These are phyloP conservation scores for Gaertneriomyces semiglobifer DNA, from an alignment of 192 early-diverging fungal species.

Conservation along the genomic window DNA sequence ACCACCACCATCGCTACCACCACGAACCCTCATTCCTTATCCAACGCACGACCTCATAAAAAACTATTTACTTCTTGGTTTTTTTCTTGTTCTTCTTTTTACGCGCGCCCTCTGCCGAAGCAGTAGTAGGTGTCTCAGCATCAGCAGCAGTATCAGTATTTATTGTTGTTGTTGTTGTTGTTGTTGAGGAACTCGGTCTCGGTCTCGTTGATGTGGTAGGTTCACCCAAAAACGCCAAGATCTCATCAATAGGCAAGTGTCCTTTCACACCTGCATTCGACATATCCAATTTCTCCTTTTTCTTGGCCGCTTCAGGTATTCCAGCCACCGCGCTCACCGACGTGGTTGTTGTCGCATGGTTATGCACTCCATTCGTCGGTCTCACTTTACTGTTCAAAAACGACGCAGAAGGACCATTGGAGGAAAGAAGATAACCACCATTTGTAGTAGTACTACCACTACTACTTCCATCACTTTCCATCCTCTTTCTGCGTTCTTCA, in stretches of 20 bases:
- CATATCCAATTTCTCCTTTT: constrained; percentile 16
- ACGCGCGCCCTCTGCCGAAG: no score
- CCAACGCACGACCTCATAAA: no score
- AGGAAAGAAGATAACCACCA: not conserved
- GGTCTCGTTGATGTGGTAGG: not conserved
- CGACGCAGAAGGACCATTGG: not conserved
- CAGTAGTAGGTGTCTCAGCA: no score
- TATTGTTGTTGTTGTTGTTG: no score
- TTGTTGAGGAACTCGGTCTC: no score
- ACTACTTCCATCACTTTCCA: not conserved
- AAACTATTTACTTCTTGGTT: no score
- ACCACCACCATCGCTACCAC: no score
- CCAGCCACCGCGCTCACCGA: constrained; percentile 30
- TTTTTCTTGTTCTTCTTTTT: no score
- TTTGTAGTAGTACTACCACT: constrained; percentile 1
- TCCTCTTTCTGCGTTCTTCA: not conserved
- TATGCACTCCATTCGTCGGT: constrained; percentile 5
- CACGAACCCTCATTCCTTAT: no score
- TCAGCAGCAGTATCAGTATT: no score
- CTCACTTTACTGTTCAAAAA: constrained; percentile 10
- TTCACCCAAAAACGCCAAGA: constrained; percentile 59
- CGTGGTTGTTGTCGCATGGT: not conserved
- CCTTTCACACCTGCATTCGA: constrained; percentile 50
- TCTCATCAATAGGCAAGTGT: constrained; percentile 70
- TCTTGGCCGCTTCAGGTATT: constrained; percentile 24